Base-by-base conservation (phyloP, 2,329 filamentous ascomycete genomes). In the Monilinia fructigena region DNA sequence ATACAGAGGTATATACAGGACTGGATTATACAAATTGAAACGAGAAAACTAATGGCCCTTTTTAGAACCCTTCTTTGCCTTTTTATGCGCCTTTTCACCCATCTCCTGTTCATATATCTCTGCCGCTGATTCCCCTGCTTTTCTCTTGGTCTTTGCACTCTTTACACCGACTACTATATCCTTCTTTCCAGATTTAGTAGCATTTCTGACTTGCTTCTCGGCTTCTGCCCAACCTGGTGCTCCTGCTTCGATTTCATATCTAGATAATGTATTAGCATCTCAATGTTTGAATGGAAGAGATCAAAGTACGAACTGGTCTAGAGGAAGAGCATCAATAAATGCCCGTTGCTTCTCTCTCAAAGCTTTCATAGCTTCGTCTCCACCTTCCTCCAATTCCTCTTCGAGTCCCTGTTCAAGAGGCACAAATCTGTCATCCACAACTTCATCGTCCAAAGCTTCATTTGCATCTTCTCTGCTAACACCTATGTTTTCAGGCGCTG, bases 291-390 rank as follows among this genome's bases (percentile, higher is more conserved):
- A 42, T n/a, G 45, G 1, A 58, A n/a, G 20, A 31, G 23, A 60
- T 55, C 26, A 23, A 59, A 64, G 54, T 66, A 79, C 89, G 85
- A 83, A 94, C 86, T 91, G 89, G 74, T 97, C 92, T 63, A 98
- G 82, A 55, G 94, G 93, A 69, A 98, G 81, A 69, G 93, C 90
- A 80, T 97, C 91, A 74, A 98, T 97, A 71, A 98, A 82, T 72
- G 92, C 91, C 73, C 90, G 87, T 78, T 96, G 92, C 79, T 94
- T 91, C 77, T 91, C 88, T 72, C 86, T 86, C 74, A 96, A 80
- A 67, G 86, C 87, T 58, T 82, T 82, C 68, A 92, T 79, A 35
- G 91, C 87, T 77, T 95, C 89, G 68, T 94, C 87, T 1, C 89
- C 93, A 20, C 88, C 93, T 75, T 95, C 91, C 65, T 89, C 89